phyloP scores from a whole-genome alignment of 2,329 filamentous ascomycete species.

The Penicillium italicum region DNA sequence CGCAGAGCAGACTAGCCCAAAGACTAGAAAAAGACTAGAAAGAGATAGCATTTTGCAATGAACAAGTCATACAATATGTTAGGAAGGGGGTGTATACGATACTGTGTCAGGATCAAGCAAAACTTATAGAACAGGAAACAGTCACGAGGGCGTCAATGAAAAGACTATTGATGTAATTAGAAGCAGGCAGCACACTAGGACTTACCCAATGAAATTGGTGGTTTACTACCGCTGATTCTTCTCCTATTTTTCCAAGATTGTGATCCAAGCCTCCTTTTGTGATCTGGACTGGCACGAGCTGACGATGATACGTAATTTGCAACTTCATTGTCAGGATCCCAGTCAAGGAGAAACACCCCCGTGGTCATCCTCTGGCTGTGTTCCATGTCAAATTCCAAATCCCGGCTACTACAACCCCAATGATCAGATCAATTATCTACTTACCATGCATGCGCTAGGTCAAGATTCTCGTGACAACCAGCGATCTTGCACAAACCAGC shows the following conservation, averaged over 20 bases:
- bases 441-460: background rate
- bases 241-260: background rate
- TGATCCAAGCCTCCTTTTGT: background rate
- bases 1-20: constrained; percentile 5
- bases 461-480: background rate
- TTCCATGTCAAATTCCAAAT: background rate
- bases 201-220: background rate
- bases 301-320: background rate
- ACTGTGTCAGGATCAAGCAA: background rate
- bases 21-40: background rate
- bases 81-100: background rate
- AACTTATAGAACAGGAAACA: background rate
- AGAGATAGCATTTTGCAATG: constrained; percentile 1
- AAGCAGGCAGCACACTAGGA: background rate
- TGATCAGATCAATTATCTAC: background rate
- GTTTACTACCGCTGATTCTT: background rate
- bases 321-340: background rate
- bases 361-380: background rate
- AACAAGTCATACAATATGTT: background rate
- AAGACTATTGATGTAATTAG: background rate
- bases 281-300: constrained; percentile 3
- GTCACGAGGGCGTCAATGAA: background rate
- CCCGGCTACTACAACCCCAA: background rate
- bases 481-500: background rate
- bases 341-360: background rate